Conservation (phyloP, 257 asterid species). For the Ligustrum vulgare region DNA sequence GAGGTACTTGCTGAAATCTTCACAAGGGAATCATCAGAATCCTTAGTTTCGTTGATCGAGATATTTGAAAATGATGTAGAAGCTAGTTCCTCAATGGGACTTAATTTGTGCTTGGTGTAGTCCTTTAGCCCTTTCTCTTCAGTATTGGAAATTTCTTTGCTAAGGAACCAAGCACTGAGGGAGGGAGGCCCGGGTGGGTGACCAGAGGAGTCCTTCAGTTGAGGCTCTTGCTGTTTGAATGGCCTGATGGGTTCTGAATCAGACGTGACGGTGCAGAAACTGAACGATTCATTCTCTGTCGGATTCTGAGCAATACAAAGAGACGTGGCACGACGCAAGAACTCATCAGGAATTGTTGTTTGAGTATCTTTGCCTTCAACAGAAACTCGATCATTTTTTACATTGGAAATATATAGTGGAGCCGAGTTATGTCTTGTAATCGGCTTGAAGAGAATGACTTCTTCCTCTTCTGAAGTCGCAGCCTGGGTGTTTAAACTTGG, state of each 20-base stretch:
- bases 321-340: constrained; percentile 67
- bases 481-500: constrained; percentile 13
- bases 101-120: constrained; percentile 37
- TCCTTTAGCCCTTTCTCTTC: constrained; percentile 41
- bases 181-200: constrained; percentile 80
- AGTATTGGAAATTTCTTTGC: constrained; percentile 31
- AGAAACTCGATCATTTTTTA: constrained; percentile 27
- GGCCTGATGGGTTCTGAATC: constrained; percentile 26
- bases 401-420: constrained; percentile 45
- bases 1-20: constrained; percentile 35
- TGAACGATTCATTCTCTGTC: constrained; percentile 43
- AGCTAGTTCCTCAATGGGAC: constrained; percentile 64
- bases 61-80: constrained; percentile 45
- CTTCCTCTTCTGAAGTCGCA: constrained; percentile 42
- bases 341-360: constrained; percentile 42
- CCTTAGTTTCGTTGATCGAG: constrained; percentile 36
- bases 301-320: constrained; percentile 43
- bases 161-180: constrained; percentile 73
- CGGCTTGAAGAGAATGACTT: constrained; percentile 92
- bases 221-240: constrained; percentile 37
- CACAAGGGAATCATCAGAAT: constrained; percentile 21
- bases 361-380: constrained; percentile 24
- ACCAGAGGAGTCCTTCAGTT: constrained; percentile 36
- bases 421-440: constrained; percentile 73
- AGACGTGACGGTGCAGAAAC: constrained; percentile 35